phyloP scores from a whole-genome alignment of 1,139 yeast species.

The Chernovozyma aurita region DNA sequence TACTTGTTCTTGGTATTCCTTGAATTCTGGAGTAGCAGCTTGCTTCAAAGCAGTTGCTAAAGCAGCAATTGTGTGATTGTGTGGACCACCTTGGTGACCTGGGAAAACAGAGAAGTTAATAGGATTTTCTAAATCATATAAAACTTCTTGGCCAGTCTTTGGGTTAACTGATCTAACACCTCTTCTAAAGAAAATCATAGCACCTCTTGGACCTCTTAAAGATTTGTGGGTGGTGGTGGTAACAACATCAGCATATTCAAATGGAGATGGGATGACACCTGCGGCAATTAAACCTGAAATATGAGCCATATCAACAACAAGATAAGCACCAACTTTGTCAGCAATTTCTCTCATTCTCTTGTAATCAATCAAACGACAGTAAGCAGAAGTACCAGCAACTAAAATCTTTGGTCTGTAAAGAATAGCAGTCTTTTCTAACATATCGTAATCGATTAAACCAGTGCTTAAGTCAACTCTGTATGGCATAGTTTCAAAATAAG shows the following conservation, averaged over 20 bases:
- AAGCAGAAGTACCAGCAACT: slow-evolving; percentile 98
- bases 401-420: slow-evolving; percentile 92
- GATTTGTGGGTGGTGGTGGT: slow-evolving; percentile 98
- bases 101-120: slow-evolving; percentile 99
- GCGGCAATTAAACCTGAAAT: slow-evolving; percentile 95
- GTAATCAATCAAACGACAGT: slow-evolving; percentile 92
- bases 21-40: slow-evolving; percentile 88
- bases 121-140: slow-evolving; percentile 88
- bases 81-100: slow-evolving; percentile 99
- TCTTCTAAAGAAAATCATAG: slow-evolving; percentile 97
- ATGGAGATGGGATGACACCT: slow-evolving; percentile 94
- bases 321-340: slow-evolving; percentile 92
- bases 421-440: slow-evolving; percentile 83
- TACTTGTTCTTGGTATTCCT: slow-evolving; percentile 84
- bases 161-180: slow-evolving; percentile 87
- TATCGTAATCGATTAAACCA: slow-evolving; percentile 92
- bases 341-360: slow-evolving; percentile 95
- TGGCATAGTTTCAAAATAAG: slow-evolving; percentile 98
- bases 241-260: slow-evolving; percentile 93
- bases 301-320: slow-evolving; percentile 98
- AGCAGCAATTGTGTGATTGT: slow-evolving; percentile 97
- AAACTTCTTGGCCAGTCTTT: slow-evolving; percentile 86
- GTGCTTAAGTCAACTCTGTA: slow-evolving; percentile 89
- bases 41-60: slow-evolving; percentile 95
- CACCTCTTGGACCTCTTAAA: slow-evolving; percentile 98